Evolutionary conservation across 1,284 basidiomycete species (phyloP), one percentile per base, ranked within the genome.

Genomic region (Ganoderma lingzhi): DNA sequence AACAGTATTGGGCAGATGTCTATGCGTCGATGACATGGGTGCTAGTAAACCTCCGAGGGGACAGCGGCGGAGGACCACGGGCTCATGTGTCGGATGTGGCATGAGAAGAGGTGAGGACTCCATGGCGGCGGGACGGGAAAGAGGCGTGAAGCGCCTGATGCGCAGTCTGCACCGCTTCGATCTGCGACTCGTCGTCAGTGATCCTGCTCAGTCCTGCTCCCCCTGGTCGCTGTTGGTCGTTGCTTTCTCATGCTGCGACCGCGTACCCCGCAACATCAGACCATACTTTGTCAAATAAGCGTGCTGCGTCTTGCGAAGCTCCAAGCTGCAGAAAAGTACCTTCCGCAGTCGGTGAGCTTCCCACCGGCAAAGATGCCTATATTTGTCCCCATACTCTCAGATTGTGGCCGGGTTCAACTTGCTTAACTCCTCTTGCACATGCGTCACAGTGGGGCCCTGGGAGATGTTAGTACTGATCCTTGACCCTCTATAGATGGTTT

Each of bases 181-280:
- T 51, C 48, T 28, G 48, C 48, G 10, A 6, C 8, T 35, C 39
- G 10, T 41, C 3, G 39, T 41, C 39, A 28, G 23, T 51, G 48
- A 51, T 51, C 48, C 48, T 51, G 23, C 48, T 51, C 9, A 4
- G 1, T 3, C 48, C 9, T 4, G 2, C 39, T 10, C 39, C 39
- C 8, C 9, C 39, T 41, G 48, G 23, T 23, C 44, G 6, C 19
- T 51, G 48, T n/a, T 23, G 23, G 48, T 51, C 48, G n/a, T 9
- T 9, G n/a, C 23, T 51, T 51, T 51, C 48, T 51, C 48, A 28
- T 51, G 48, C 48, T 51, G 48, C 48, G 48, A n/a, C 48, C n/a
- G 23, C 10, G 48, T 51, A 51, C 9, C 10, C 23, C 48, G 9
- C n/a, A 23, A 28, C n/a, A 28, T 28, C n/a, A 51, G 48, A 28